Evolutionary conservation across 1,284 basidiomycete species (phyloP).

Genomic region (Ganoderma lingzhi): DNA sequence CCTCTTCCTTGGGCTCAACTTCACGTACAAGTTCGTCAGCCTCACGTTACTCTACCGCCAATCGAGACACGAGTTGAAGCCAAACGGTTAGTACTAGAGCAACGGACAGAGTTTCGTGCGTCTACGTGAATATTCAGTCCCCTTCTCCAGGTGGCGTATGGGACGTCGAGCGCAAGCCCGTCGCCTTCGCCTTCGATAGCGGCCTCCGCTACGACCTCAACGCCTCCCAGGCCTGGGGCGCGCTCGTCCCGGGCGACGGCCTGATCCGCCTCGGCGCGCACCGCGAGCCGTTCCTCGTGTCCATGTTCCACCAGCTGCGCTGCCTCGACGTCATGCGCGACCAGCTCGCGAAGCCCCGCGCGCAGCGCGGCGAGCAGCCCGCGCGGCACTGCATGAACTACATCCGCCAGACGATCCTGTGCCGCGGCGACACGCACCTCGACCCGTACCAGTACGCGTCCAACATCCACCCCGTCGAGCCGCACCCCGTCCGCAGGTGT

Average conservation of each 20-base stretch:
- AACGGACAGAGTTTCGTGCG: neutral
- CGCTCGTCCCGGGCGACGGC: conserved; percentile 33
- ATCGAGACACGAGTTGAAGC: neutral
- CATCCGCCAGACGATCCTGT: conserved; percentile 35
- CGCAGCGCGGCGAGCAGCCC: conserved; percentile 25
- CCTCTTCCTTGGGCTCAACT: conserved; percentile 19
- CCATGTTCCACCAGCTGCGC: conserved; percentile 37
- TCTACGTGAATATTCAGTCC: neutral
- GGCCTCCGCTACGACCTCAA: conserved; percentile 30
- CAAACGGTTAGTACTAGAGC: conserved; percentile 17
- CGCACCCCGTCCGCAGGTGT: conserved; percentile 32
- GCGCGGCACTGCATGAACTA: conserved; percentile 37
- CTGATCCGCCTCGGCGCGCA: conserved; percentile 30
- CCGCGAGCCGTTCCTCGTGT: conserved; percentile 31
- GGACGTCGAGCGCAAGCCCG: conserved; percentile 31
- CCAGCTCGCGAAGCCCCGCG: conserved; percentile 29
- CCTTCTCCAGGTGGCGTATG: conserved; percentile 22
- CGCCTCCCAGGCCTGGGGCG: conserved; percentile 29
- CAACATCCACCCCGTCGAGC: conserved; percentile 31
- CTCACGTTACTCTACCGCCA: conserved; percentile 12
- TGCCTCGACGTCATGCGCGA: conserved; percentile 36
- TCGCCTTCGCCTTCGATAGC: conserved; percentile 32
- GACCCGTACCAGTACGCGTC: conserved; percentile 36
- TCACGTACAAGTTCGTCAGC: conserved; percentile 26
- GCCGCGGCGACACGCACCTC: conserved; percentile 34